These are phyloP conservation scores for Cercophora scortea DNA, from an alignment of 495 filamentous ascomycete genomes.

Conservation along the genomic window DNA sequence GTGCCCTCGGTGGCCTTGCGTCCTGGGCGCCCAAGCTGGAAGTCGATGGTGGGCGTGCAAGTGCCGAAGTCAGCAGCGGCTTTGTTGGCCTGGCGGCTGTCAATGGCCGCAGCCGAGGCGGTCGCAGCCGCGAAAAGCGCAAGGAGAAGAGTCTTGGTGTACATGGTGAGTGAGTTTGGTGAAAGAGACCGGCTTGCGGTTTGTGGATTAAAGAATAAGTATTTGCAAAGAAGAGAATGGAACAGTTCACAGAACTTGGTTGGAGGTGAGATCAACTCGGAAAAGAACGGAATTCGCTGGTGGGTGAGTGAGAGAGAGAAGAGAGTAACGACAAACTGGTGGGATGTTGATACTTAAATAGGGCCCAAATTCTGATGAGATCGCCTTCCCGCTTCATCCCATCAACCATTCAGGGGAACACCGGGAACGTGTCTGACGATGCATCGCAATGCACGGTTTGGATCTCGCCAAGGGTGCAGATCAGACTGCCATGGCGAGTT, in stretches of 20 bases:
- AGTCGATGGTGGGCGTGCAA: constrained; percentile 50
- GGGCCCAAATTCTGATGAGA: background rate
- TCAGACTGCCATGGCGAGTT: background rate
- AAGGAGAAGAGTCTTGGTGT: constrained; percentile 20
- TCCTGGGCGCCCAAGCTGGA: constrained; percentile 42
- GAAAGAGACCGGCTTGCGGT: constrained; percentile 24
- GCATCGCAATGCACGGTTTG: background rate
- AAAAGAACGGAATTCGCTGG: constrained; percentile 12
- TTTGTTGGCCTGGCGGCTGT: constrained; percentile 28
- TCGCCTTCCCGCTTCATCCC: background rate
- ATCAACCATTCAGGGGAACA: background rate
- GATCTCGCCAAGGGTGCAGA: background rate
- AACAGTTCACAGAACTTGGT: constrained; percentile 23
- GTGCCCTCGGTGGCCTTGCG: constrained; percentile 44
- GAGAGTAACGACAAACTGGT: background rate
- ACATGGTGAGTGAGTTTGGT: constrained; percentile 12
- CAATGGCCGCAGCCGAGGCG: constrained; percentile 19
- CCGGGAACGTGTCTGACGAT: background rate
- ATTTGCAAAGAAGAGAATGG: constrained; percentile 12
- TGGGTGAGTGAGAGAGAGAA: background rate
- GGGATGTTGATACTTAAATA: background rate
- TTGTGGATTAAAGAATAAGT: constrained; percentile 1
- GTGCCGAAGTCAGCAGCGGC: constrained; percentile 42
- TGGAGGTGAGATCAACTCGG: constrained; percentile 21
- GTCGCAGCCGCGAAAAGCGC: constrained; percentile 21